These are phyloP conservation scores for Phyllosticta ampelicida DNA, from an alignment of 2,329 filamentous ascomycete species.

Conservation along the genomic window DNA sequence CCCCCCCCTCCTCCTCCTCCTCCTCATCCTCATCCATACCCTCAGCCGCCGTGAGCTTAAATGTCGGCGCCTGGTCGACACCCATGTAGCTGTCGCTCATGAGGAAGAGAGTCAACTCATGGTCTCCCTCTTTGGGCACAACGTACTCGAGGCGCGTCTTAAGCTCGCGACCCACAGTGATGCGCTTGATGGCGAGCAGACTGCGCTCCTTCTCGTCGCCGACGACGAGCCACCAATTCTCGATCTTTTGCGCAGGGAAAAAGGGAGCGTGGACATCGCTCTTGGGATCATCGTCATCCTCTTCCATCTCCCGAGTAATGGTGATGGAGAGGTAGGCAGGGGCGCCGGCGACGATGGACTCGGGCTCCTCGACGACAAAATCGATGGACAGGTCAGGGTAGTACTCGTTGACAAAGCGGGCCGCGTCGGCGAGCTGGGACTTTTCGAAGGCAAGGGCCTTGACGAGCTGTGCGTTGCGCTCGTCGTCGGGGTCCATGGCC, in stretches of 20 bases:
- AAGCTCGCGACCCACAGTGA: constrained; percentile 71
- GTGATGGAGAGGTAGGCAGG: constrained; percentile 75
- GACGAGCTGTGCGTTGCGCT: constrained; percentile 64
- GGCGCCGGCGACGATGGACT: constrained; percentile 67
- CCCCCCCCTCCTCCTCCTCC: constrained; percentile 63
- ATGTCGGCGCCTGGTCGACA: constrained; percentile 89
- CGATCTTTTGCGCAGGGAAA: constrained; percentile 82
- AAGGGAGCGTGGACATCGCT: constrained; percentile 88
- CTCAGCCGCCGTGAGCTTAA: constrained; percentile 75
- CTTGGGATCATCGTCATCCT: constrained; percentile 58
- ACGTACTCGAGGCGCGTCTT: constrained; percentile 79
- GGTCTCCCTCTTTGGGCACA: constrained; percentile 70
- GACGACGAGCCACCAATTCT: constrained; percentile 98
- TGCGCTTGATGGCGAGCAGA: constrained; percentile 84
- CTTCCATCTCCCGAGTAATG: constrained; percentile 72
- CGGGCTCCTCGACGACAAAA: constrained; percentile 72
- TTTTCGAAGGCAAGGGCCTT: constrained; percentile 70
- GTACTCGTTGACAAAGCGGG: constrained; percentile 88
- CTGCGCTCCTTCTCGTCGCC: constrained; percentile 84
- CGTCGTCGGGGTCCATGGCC: constrained; percentile 87
- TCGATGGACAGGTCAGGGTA: constrained; percentile 93
- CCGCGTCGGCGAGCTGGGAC: constrained; percentile 75
- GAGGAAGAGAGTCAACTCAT: constrained; percentile 81
- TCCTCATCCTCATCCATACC: constrained; percentile 92
- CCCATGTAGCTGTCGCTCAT: constrained; percentile 98